phyloP scores from a whole-genome alignment of 768 basidiomycete genomes.

The Termitomyces sp. region DNA sequence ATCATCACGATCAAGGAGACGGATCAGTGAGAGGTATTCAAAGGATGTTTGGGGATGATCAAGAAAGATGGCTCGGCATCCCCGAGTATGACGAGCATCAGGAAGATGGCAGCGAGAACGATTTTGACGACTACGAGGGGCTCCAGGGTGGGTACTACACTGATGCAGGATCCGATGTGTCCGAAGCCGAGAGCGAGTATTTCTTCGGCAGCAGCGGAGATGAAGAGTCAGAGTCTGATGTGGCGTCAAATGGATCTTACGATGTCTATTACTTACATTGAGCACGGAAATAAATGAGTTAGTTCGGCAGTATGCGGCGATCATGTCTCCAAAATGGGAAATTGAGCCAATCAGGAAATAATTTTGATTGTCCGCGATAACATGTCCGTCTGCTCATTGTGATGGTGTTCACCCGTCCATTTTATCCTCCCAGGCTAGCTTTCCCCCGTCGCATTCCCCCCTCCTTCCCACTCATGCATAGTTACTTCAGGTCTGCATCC shows the following conservation, averaged over 20 bases:
- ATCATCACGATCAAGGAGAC: neutral
- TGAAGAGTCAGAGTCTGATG: constrained; percentile 1
- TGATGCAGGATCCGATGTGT: neutral
- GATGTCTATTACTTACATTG: constrained; percentile 2
- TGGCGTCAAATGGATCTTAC: neutral
- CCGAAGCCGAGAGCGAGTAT: neutral
- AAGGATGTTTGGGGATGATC: neutral
- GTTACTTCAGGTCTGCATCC: constrained; percentile 23
- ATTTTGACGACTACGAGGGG: neutral
- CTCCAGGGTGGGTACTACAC: neutral
- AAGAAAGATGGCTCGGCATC: neutral
- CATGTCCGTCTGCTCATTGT: neutral
- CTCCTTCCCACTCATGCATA: constrained; percentile 8
- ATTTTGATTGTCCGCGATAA: constrained; percentile 1
- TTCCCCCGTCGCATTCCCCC: neutral
- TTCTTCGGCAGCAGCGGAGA: neutral
- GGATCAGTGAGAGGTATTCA: neutral
- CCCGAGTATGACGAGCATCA: neutral
- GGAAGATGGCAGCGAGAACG: neutral
- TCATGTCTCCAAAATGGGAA: neutral
- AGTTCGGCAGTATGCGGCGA: neutral
- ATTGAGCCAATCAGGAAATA: neutral
- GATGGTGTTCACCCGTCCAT: constrained; percentile 11
- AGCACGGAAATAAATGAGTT: neutral
- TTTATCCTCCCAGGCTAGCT: constrained; percentile 9